Conservation (phyloP, 345 rosid genomes). For the Cochlearia excelsa region DNA sequence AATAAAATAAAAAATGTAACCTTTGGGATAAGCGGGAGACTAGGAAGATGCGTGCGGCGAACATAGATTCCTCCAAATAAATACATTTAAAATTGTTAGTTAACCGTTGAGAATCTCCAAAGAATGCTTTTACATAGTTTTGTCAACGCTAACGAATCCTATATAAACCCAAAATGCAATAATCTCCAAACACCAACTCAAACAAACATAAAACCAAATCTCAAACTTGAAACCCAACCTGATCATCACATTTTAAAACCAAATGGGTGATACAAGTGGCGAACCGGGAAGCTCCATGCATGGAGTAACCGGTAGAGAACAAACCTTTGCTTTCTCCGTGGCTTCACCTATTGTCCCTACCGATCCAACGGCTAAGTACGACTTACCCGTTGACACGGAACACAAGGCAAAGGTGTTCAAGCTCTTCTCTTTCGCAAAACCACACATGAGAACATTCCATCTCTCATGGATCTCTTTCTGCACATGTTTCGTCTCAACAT, state of each 20-base stretch:
- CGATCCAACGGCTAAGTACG: conserved; percentile 56
- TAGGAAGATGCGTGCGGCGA: conserved; percentile 34
- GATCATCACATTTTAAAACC: background rate
- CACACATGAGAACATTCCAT: conserved; percentile 80
- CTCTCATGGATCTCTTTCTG: conserved; percentile 84
- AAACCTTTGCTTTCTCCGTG: conserved; percentile 56
- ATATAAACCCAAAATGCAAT: conserved; percentile 4
- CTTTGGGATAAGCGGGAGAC: conserved; percentile 30
- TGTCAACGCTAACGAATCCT: conserved; percentile 16
- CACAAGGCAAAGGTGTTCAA: conserved; percentile 66
- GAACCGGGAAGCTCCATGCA: conserved; percentile 71
- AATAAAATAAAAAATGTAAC: background rate
- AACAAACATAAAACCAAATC: conserved; percentile 5
- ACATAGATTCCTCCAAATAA: conserved; percentile 25
- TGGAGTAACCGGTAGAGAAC: conserved; percentile 61
- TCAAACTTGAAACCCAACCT: conserved; percentile 1
- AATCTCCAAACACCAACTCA: conserved; percentile 6
- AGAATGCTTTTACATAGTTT: conserved; percentile 1
- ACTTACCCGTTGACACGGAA: conserved; percentile 60
- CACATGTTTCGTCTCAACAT: conserved; percentile 75
- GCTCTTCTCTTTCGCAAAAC: conserved; percentile 55
- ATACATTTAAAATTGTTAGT: conserved; percentile 13
- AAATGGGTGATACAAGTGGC: conserved; percentile 34
- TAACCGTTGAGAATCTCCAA: conserved; percentile 43
- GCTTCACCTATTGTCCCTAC: conserved; percentile 51